Evolutionary conservation across 768 basidiomycete genomes (phyloP).

Genomic region (Tylopilus felleus): DNA sequence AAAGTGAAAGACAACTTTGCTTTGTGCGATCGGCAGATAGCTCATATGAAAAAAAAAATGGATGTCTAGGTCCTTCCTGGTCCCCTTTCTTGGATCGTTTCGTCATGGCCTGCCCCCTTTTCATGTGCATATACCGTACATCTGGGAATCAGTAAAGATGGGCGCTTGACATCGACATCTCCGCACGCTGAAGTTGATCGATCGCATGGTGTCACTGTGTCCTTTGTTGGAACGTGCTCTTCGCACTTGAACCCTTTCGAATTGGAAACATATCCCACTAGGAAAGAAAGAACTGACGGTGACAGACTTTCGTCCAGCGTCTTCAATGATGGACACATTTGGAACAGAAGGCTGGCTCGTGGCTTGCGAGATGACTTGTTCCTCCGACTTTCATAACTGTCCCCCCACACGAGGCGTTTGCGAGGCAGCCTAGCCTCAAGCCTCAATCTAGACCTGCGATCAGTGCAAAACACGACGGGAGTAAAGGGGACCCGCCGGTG

Average conservation of each 20-base stretch:
- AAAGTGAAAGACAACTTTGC: conserved; percentile 15
- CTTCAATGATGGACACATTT: neutral
- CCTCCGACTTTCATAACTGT: neutral
- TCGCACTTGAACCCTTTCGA: conserved; percentile 4
- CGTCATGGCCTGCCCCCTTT: neutral
- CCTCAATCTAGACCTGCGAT: neutral
- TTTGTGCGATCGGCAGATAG: conserved; percentile 12
- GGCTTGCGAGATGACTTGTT: neutral
- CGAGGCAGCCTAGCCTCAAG: conserved; percentile 15
- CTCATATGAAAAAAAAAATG: neutral
- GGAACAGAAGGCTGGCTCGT: neutral
- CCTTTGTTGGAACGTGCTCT: neutral
- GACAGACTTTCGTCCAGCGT: neutral
- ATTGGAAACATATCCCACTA: neutral
- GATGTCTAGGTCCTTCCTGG: neutral
- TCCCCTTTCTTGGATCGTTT: neutral
- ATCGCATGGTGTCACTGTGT: neutral
- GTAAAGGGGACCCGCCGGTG: neutral
- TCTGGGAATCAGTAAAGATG: neutral
- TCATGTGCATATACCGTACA: neutral
- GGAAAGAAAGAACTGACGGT: neutral
- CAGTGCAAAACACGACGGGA: neutral
- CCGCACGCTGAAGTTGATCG: conserved; percentile 6
- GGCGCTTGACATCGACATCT: neutral
- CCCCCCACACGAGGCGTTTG: conserved; percentile 20